These are phyloP conservation scores for Westerdykella ornata DNA, from an alignment of 2,329 filamentous ascomycete genomes.

Conservation along the genomic window DNA sequence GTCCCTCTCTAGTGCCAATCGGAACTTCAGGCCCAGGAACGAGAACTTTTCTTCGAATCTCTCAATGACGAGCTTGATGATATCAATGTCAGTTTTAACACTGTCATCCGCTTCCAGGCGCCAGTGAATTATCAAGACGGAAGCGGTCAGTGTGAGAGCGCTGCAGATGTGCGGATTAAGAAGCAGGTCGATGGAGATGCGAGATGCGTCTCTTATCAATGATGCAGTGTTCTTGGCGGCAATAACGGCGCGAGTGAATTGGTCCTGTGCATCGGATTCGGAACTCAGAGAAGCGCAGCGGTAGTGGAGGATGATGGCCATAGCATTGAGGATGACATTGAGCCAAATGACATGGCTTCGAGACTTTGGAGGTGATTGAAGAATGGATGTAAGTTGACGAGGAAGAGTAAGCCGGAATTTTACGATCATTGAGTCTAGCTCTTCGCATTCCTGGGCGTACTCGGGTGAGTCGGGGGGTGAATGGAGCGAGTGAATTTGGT, in stretches of 20 bases:
- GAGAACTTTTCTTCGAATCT: constrained; percentile 22
- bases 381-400: constrained; percentile 15
- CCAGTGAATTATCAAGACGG: constrained; percentile 25
- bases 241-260: constrained; percentile 15
- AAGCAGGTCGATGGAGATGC: constrained; percentile 20
- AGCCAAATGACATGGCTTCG: constrained; percentile 23
- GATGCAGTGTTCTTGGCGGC: constrained; percentile 22
- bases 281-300: constrained; percentile 3
- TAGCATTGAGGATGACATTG: constrained; percentile 18
- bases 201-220: constrained; percentile 24
- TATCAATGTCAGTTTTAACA: constrained; percentile 20
- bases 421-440: constrained; percentile 19
- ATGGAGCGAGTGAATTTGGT: constrained; percentile 26
- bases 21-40: constrained; percentile 25
- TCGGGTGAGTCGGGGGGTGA: constrained; percentile 15
- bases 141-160: constrained; percentile 20
- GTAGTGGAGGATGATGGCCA: constrained; percentile 22
- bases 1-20: constrained; percentile 19
- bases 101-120: constrained; percentile 14
- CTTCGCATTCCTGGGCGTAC: constrained; percentile 18
- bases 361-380: constrained; percentile 14
- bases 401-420: constrained; percentile 26
- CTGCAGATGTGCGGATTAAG: constrained; percentile 20
- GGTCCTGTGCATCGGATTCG: constrained; percentile 2
- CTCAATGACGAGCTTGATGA: constrained; percentile 23